Evolutionary conservation across 129 eudicot species (phyloP), one percentile per base, ranked within the genome.

Genomic region (Kitagawia praeruptora): DNA sequence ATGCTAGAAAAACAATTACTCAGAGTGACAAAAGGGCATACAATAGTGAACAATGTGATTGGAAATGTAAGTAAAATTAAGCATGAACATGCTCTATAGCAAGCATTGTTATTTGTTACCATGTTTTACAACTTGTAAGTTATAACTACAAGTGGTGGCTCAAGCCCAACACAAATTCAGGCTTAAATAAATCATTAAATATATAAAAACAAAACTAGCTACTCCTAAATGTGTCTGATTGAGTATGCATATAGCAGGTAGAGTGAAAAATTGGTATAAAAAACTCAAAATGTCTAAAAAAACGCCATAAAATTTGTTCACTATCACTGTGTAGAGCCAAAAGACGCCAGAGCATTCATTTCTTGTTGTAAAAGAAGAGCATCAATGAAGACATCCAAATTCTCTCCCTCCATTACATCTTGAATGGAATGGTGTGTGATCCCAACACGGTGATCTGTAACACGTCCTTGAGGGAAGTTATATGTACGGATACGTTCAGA

Each of bases 381-480:
- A 64, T 96, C 98, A 40, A 92, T 82, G 79, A 96, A 96, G 18
- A 61, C 66, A 73, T 90, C 97, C 64, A 92, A 82, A 88, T 83
- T 85, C 88, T 92, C 98, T 81, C 98, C 99, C 85, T 90, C 89
- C 90, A 92, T 84, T 63, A 88, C 85, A 76, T 86, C 92, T 44
- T 82, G 86, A 76, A 96, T 85, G 21, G 98, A 92, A 83, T 96
- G 93, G 81, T 83, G 87, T 25, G 99, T 90, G 58, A 96, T 89
- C 34, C 97, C 97, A 11, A 92, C 92, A 44, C 98, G 93, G 81
- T 96, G 99, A 86, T 96, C 99, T 3, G 99, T 96, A 58, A 96
- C 99, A 48, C 99, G 93, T 58, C 99, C 99, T 83, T 96, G 99
- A 48, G 99, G 99, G 78, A 92, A 96, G 87, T 96, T 96, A 80